Conservation (phyloP, 1,139 yeast genomes). For the Geotrichum restrictum region DNA sequence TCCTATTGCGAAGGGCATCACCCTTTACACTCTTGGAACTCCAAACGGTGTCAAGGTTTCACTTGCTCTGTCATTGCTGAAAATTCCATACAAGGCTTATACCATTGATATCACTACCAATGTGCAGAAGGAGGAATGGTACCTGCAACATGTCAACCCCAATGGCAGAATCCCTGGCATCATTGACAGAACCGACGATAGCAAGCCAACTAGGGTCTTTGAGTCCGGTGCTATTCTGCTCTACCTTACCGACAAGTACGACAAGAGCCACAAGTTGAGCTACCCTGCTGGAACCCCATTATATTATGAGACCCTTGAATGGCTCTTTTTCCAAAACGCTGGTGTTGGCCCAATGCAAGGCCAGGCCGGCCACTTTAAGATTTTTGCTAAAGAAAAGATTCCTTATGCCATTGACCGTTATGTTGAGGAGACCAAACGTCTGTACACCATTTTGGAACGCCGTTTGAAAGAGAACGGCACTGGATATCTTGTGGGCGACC, state of each 20-base stretch:
- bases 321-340: constrained; percentile 55
- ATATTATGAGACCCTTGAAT: constrained; percentile 51
- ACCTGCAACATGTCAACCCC: constrained; percentile 48
- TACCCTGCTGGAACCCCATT: constrained; percentile 45
- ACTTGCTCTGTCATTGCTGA: constrained; percentile 47
- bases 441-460: constrained; percentile 52
- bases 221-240: constrained; percentile 60
- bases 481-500: constrained; percentile 56
- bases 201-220: constrained; percentile 30
- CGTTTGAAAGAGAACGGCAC: constrained; percentile 46
- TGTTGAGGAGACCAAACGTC: constrained; percentile 48
- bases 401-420: constrained; percentile 54
- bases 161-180: constrained; percentile 62
- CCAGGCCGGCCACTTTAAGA: constrained; percentile 49
- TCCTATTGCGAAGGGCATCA: constrained; percentile 28
- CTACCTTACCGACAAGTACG: constrained; percentile 56
- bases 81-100: constrained; percentile 47
- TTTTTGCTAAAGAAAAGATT: constrained; percentile 46
- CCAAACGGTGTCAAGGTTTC: constrained; percentile 57
- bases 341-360: constrained; percentile 63
- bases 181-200: constrained; percentile 42
- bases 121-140: constrained; percentile 54
- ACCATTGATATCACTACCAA: constrained; percentile 43
- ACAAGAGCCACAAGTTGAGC: constrained; percentile 49
- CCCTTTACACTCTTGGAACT: constrained; percentile 48